These are phyloP conservation scores for Trypanosoma lewisi DNA, from an alignment of 208 protist genomes.

Conservation along the genomic window DNA sequence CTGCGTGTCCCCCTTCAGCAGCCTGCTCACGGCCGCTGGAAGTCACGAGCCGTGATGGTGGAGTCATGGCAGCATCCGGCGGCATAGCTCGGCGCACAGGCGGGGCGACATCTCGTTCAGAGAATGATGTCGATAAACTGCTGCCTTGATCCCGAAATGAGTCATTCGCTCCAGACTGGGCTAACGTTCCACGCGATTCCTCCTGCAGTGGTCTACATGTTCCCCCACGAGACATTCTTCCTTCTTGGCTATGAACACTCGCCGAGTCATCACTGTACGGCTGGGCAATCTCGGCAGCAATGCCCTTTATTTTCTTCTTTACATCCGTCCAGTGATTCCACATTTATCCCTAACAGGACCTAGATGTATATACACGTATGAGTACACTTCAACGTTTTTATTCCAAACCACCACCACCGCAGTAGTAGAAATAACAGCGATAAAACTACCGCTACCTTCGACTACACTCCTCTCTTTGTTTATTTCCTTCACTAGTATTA, in stretches of 20 bases:
- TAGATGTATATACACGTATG: too few species aligned
- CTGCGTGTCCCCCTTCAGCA: not conserved
- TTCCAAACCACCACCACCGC: too few species aligned
- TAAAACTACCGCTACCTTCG: too few species aligned
- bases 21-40: not conserved
- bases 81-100: not conserved
- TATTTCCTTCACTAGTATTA: not conserved
- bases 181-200: not conserved
- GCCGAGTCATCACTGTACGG: conserved; percentile 49
- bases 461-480: not conserved
- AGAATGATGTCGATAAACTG: not conserved
- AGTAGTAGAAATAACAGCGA: too few species aligned
- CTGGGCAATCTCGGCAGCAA: conserved; percentile 69
- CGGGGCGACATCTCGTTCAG: not conserved
- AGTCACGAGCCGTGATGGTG: not conserved
- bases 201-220: not conserved
- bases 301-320: conserved; percentile 67
- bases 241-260: conserved; percentile 4
- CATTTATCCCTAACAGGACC: not conserved
- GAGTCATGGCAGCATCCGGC: not conserved
- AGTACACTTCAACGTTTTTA: too few species aligned
- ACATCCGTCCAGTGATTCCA: conserved; percentile 59
- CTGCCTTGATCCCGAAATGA: not conserved
- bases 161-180: not conserved
- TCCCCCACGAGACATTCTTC: not conserved